A percentile compares a stretch with the other conserved stretches of the same genome.
Conservation (phyloP, 805 yeast species). For the Danielia reshetovae region DNA sequence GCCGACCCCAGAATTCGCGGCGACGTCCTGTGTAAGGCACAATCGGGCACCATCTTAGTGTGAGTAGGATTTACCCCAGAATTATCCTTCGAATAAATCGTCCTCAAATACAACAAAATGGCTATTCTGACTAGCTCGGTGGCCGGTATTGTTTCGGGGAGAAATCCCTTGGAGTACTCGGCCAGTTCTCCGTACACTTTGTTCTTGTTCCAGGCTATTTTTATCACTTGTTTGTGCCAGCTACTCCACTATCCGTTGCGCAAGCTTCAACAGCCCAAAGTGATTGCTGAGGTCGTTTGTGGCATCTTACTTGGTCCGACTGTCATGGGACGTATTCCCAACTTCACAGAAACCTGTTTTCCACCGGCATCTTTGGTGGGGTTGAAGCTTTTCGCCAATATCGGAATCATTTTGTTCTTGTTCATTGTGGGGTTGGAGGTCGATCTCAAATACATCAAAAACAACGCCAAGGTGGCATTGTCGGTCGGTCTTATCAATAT, state of each 20-base stretch:
- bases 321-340: constrained; percentile 67
- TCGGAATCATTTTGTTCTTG: constrained; percentile 71
- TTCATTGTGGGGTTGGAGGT: constrained; percentile 80
- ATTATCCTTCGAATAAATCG: no score
- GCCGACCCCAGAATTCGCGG: no score
- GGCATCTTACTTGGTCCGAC: constrained; percentile 77
- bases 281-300: constrained; percentile 75
- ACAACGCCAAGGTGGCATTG: constrained; percentile 57
- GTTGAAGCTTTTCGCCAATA: constrained; percentile 62
- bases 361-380: constrained; percentile 61
- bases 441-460: constrained; percentile 60
- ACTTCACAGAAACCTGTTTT: constrained; percentile 61
- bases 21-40: no score
- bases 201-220: constrained; percentile 64
- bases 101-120: no score
- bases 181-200: constrained; percentile 60
- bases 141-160: constrained; percentile 70
- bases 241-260: constrained; percentile 57
- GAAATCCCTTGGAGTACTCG: constrained; percentile 61
- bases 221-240: constrained; percentile 59
- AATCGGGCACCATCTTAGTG: no score
- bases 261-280: constrained; percentile 68
- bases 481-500: constrained; percentile 68
- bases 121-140: constrained; percentile 37
- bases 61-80: no score